Base-by-base conservation (phyloP, 2,329 filamentous ascomycete genomes). In the Ciborinia camelliae region DNA sequence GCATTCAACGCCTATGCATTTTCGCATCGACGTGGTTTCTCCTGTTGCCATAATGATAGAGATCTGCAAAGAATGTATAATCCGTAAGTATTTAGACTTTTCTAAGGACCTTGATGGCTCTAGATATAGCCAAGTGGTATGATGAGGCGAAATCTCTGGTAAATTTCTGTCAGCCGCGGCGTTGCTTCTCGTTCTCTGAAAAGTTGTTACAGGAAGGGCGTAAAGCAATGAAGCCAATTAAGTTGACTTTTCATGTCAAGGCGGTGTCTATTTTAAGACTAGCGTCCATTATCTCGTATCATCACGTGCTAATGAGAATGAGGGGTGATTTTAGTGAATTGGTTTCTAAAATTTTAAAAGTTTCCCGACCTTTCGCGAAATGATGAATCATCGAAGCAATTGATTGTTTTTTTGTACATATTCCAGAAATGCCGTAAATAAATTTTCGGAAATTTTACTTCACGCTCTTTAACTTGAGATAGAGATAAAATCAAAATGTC, bases 1-100 rank as follows among this genome's bases (percentile, higher is more conserved):
- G 82, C 95, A 99, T 77, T 96, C 91, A 65, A 82, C 82, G 57
- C 95, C 91, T 63, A 89, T 82, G 76, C 95, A 99, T 78, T 88
- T 89, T 75, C 85, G 86, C 79, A 86, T 86, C 51, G 79, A 37
- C 73, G 79, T 73, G 28, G 81, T 77, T 15, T 81, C 76, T 76
- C 84, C 82, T 35, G 68, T 30, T 30, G 54, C 53, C 71, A 73
- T 73, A 18, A 30, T 64, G 45, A 54, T 45, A 43, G 23, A 39
- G 18, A 52, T 57, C 48, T 30, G 26, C 35, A 65, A 59, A 5
- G 37, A 43, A 43, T 32, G 12, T 12, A 26, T 12, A 18, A 47
- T 14, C 9, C 6, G 30, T 30, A 28, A 20, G 20, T 47, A 26
- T 47, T 4, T 32, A 20, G 4, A 37, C 28, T 47, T 26, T 58